Percentiles rank a stretch among this genome's conserved stretches.
phyloP scores from a whole-genome alignment of 1,284 basidiomycete genomes.

The Sporisorium scitamineum region DNA sequence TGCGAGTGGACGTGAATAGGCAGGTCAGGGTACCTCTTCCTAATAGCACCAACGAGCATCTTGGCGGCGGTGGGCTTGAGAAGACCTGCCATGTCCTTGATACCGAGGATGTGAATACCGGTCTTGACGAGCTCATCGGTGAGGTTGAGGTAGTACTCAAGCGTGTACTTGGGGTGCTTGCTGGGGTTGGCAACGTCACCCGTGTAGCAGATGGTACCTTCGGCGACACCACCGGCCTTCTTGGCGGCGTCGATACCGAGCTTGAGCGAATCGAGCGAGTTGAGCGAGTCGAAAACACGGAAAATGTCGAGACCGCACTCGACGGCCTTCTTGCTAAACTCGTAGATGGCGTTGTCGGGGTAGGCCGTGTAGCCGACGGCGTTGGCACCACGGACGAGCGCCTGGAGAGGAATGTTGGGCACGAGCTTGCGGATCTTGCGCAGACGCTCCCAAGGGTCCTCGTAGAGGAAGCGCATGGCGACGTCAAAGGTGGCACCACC shows the following conservation, averaged over 20 bases:
- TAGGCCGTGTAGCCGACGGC: constrained; percentile 99
- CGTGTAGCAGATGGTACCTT: constrained; percentile 90
- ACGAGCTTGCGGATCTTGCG: constrained; percentile 93
- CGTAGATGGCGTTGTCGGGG: constrained; percentile 99
- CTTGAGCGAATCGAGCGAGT: constrained; percentile 66
- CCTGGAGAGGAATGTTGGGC: constrained; percentile 98
- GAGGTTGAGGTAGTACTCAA: constrained; percentile 97
- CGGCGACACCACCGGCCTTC: constrained; percentile 98
- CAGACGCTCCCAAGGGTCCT: constrained; percentile 99
- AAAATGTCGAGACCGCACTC: constrained; percentile 99
- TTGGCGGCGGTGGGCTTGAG: constrained; percentile 94
- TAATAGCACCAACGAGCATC: constrained; percentile 92
- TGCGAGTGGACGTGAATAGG: constrained; percentile 99
- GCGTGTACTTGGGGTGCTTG: constrained; percentile 92
- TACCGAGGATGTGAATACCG: constrained; percentile 96
- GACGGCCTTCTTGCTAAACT: constrained; percentile 82
- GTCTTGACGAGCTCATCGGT: constrained; percentile 92
- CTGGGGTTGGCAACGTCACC: constrained; percentile 95
- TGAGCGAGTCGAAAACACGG: constrained; percentile 97
- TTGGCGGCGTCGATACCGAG: constrained; percentile 92
- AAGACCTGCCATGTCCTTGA: constrained; percentile 99
- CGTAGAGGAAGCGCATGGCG: constrained; percentile 99
- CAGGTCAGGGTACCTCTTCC: constrained; percentile 94
- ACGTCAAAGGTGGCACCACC: constrained; percentile 99
- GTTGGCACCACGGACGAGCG: constrained; percentile 97